Base-by-base conservation (phyloP, 2,329 filamentous ascomycete species). In the Cladophialophora immunda region DNA sequence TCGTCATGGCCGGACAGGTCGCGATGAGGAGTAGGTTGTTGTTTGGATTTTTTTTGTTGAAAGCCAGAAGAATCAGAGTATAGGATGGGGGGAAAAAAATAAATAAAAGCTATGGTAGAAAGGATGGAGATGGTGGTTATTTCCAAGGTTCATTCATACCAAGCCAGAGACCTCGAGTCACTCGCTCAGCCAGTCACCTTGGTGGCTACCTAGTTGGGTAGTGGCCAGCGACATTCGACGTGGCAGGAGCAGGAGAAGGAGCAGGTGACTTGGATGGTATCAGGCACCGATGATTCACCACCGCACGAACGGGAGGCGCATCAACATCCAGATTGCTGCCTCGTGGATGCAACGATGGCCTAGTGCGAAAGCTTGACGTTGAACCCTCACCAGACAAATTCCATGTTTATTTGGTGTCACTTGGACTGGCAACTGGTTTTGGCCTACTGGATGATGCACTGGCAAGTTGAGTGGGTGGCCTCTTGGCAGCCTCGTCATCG, bases 211-310 rank as follows among this genome's bases (percentile, higher is more conserved):
- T 5, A 6, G 38, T 4, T 41, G 15, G 38, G 4, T 25, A 25
- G 19, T 50, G 45, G 45, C 22, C 22, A 11, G 45, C 11, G 8
- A 50, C 22, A 13, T 50, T 50, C 45, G 25, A 50, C 19, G 45
- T 47, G 45, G 45, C 45, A 50, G 19, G 19, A 50, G 45, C 45
- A 50, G 19, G 19, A 25, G 45, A 50, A 50, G 19, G 19, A 50
- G 45, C 45, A 50, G 19, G 19, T 50, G 45, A 50, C 45, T 25
- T 19, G n/a, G n/a, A 5, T 6, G 19, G 4, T 50, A 50, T 50
- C 45, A 50, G 45, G 45, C 45, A 50, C 19, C 45, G 45, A 50
- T 19, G 1, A 50, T 50, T 50, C 45, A 11, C 45, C 19, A 9
- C 8, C 5, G 19, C 22, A 50, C 8, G 45, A 22, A 50, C 15